Base-by-base conservation (phyloP, 2,329 filamentous ascomycete genomes). In the Podosphaera xanthii region DNA sequence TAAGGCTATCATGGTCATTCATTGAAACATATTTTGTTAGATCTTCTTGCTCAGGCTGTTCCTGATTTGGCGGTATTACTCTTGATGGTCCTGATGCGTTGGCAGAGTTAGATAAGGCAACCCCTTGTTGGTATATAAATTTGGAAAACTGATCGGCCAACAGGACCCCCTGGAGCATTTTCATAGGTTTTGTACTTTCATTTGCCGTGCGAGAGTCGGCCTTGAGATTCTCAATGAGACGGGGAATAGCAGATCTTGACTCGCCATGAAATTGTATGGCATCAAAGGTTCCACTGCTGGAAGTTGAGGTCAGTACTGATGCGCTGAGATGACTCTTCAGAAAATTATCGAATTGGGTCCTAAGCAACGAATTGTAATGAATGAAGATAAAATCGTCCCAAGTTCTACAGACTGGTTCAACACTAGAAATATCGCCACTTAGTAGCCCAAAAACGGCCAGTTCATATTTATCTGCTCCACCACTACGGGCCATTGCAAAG, bases 331-430 rank as follows among this genome's bases (percentile, higher is more conserved):
- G 76, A 62, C 72, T 72, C 62, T 80, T 72, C 59, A 87, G 72
- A 67, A 85, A 94, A 2, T 75, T 73, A 64, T 91, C 86, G 68
- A 94, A 91, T 65, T 91, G 84, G 2, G 82, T 80, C 59, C 90
- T 79, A 8, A 96, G 72, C 4, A 91, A 74, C n/a, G 86, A 83
- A 67, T 94, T 96, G 74, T 92, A 92, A 69, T 90, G 82, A 42
- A 84, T 83, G 70, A 92, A 95, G 22, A 96, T 76, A 65, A 84
- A 81, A 67, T 97, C 91, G 64, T 95, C 87, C 84, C 89, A 94
- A 31, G 77, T 81, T 57, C 79, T 76, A 68, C 87, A 89, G 46
- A 91, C 81, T 63, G 80, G 80, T 67, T 87, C 82, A 9, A 94
- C 87, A 58, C 84, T 86, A 44, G 79, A 73, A 57, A 89, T 77